Base-by-base conservation (phyloP, 2,329 filamentous ascomycete genomes). In the Hymenoscyphus fraxineus region DNA sequence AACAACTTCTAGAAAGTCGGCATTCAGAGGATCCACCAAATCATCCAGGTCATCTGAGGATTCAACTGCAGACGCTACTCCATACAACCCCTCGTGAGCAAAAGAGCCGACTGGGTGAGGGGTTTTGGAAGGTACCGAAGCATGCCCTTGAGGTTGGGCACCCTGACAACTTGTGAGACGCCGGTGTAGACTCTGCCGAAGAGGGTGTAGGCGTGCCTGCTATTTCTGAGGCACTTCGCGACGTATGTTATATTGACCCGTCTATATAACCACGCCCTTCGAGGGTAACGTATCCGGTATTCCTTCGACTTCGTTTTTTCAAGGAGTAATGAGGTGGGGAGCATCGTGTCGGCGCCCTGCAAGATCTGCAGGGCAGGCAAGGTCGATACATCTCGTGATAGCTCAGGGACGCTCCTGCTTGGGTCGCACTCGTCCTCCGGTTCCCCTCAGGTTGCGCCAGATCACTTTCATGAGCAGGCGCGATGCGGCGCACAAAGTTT, bases 401-500 rank as follows among this genome's bases (percentile, higher is more conserved):
- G 12, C 41, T 6, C 9, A 39, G 19, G 41, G 19, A 27, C 15
- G 61, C 35, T 59, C 56, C 39, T 56, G 62, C n/a, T 39, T 31
- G 13, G 44, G 60, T 62, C 60, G 54, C 54, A 62, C 54, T 58
- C 22, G 38, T 61, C 38, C 19, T 31, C 54, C 12, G 40, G 54
- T 35, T 22, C 32, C 16, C 16, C 27, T 35, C 39, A n/a, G 51
- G 47, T 61, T 58, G 63, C 62, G 56, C 63, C 40, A 47, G 59
- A 41, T 31, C 54, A 41, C 60, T 32, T 58, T 54, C 38, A 58
- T 55, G 41, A 51, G 64, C 61, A 64, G 35, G 56, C 62, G 58
- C 58, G 61, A 22, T 60, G 59, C 61, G 63, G 68, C 67, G 68
- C 63, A 65, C 62, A 66, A 61, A 60, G 61, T 60, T 58, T 35